These are phyloP conservation scores for Pulveroboletus ravenelii DNA, from an alignment of 768 basidiomycete genomes.

Conservation along the genomic window DNA sequence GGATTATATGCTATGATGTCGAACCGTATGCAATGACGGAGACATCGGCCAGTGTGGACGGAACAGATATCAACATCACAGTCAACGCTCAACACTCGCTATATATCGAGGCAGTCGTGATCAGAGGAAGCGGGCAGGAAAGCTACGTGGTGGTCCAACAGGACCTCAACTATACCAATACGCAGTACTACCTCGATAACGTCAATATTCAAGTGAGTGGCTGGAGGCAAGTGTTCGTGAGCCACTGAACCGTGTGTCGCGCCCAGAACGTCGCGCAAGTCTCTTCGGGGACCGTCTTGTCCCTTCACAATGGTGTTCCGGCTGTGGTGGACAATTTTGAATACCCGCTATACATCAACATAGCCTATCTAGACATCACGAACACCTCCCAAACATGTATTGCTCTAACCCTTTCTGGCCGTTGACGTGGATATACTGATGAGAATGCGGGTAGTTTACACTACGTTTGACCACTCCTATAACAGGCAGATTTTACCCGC, in stretches of 20 bases:
- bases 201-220: slow-evolving; percentile 35
- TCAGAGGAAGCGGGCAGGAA: slow-evolving; percentile 54
- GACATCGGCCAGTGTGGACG: slow-evolving; percentile 40
- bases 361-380: slow-evolving; percentile 30
- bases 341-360: slow-evolving; percentile 48
- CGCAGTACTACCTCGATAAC: slow-evolving; percentile 55
- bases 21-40: slow-evolving; percentile 52
- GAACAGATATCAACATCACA: slow-evolving; percentile 53
- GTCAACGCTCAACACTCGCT: slow-evolving; percentile 56
- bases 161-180: slow-evolving; percentile 53
- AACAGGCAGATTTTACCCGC: slow-evolving; percentile 51
- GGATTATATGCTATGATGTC: slow-evolving; percentile 54
- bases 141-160: slow-evolving; percentile 62
- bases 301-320: slow-evolving; percentile 45
- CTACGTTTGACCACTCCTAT: slow-evolving; percentile 66
- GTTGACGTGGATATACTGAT: neutral
- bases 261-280: slow-evolving; percentile 47
- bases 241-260: neutral
- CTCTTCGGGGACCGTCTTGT: slow-evolving; percentile 42
- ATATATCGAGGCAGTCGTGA: slow-evolving; percentile 56
- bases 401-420: neutral
- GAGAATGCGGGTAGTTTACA: slow-evolving; percentile 36
- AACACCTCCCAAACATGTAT: slow-evolving; percentile 24
- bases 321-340: slow-evolving; percentile 46
- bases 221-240: neutral